Evolutionary conservation across 495 filamentous ascomycete species (phyloP), one percentile per base, ranked within the genome.

Genomic region (Penicillium paradoxum): DNA sequence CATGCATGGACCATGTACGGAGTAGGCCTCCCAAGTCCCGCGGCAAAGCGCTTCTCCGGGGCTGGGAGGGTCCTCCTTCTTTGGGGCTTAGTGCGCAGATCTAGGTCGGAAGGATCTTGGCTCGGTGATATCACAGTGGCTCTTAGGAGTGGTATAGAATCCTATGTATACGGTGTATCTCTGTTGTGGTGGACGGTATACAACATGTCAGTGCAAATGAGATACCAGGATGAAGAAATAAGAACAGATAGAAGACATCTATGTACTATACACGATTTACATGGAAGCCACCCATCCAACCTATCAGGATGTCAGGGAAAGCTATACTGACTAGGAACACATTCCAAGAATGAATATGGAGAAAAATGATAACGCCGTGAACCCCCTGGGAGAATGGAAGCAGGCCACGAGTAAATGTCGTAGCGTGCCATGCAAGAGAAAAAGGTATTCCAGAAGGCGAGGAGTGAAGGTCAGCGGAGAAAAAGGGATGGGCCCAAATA

Each of bases 261-360:
- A 66, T 66, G 58, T 66, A 66, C 63, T 66, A 60, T 66, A 66
- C 63, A 66, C 55, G 58, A 64, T 65, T 65, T 67, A 65, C 64
- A 64, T 40, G 50, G 45, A 39, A 47, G 36, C 38, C 24, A 37
- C 43, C 46, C 30, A 15, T 27, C 15, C 44, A 48, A 27, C 29
- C 18, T 22, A 43, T 41, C 14, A 5, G 27, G 40, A 14, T 43
- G n/a, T 18, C 29, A 34, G 38, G 32, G 4, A 34, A 34, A 27
- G 11, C 19, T 18, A 34, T 43, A 51, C 17, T 42, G 49, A 51
- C 38, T 51, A 60, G 54, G 44, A 62, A 57, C 45, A 58, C 45
- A 50, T 24, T 41, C 44, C 55, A 53, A 34, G 55, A 51, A 18
- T 45, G 42, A 40, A 55, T 39, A 46, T 55, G 51, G 49, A 14